phyloP scores from a whole-genome alignment of 1,139 yeast genomes.

The Debaryomyces fabryi region DNA sequence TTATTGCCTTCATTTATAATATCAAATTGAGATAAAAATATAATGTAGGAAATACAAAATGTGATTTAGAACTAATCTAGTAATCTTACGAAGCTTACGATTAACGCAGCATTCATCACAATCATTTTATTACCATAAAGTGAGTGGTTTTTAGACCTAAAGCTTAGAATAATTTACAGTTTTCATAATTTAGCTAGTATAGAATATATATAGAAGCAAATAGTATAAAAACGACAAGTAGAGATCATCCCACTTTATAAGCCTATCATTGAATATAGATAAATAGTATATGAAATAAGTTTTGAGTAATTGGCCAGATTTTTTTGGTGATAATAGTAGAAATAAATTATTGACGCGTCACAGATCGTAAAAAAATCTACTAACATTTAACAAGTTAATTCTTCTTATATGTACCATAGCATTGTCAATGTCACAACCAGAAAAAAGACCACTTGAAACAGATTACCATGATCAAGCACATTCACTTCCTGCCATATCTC shows the following conservation, averaged over 20 bases:
- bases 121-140: too few species aligned
- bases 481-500: conserved; percentile 48
- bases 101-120: too few species aligned
- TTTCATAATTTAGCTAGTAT: not conserved
- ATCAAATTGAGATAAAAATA: too few species aligned
- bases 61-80: too few species aligned
- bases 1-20: too few species aligned
- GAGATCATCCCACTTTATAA: not conserved
- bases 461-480: conserved; percentile 36
- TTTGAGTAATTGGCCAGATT: not conserved
- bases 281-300: not conserved
- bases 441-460: conserved; percentile 7
- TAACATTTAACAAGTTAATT: not conserved
- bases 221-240: not conserved
- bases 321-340: not conserved
- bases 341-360: conserved; percentile 7
- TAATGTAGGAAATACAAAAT: too few species aligned
- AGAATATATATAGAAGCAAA: not conserved
- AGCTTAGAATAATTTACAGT: too few species aligned
- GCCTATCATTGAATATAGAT: not conserved
- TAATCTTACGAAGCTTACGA: too few species aligned
- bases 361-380: conserved; percentile 2
- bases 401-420: conserved; percentile 2
- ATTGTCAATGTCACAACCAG: conserved; percentile 5
- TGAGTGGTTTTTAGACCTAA: too few species aligned